Conservation (phyloP, 768 basidiomycete genomes). For the Podaxis pistillaris region DNA sequence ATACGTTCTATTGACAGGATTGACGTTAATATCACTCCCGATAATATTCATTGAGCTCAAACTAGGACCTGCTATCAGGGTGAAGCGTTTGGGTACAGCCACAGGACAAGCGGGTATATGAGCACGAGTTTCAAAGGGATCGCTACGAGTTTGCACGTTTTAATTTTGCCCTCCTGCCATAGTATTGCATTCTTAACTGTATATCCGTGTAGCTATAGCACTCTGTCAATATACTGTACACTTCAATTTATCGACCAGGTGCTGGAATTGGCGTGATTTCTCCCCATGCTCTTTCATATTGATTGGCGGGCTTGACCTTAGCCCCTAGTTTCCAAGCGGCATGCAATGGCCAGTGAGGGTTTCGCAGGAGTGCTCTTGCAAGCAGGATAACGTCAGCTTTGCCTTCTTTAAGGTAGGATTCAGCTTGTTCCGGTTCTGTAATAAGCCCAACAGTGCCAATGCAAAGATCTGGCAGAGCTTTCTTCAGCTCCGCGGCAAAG, state of each 20-base stretch:
- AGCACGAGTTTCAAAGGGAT: too few species aligned
- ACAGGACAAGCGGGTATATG: too few species aligned
- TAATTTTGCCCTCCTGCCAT: too few species aligned
- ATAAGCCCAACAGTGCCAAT: slow-evolving; percentile 75
- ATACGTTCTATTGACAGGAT: slow-evolving; percentile 56
- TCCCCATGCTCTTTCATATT: slow-evolving; percentile 66
- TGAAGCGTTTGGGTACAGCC: not conserved
- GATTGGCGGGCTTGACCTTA: slow-evolving; percentile 66
- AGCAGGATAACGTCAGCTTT: slow-evolving; percentile 69
- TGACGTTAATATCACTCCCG: slow-evolving; percentile 46
- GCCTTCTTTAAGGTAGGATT: slow-evolving; percentile 59
- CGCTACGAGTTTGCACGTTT: too few species aligned
- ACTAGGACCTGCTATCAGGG: slow-evolving; percentile 49
- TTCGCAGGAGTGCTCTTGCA: slow-evolving; percentile 64
- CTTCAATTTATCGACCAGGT: not conserved
- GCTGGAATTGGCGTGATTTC: not conserved
- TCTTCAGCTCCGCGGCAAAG: slow-evolving; percentile 66
- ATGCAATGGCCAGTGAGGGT: slow-evolving; percentile 61
- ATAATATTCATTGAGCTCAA: slow-evolving; percentile 47
- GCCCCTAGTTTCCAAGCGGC: slow-evolving; percentile 68
- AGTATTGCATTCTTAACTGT: not conserved
- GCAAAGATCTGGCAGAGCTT: slow-evolving; percentile 50
- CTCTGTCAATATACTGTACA: not conserved
- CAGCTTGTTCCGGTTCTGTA: slow-evolving; percentile 49
- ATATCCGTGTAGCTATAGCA: not conserved